Evolutionary conservation across 106 monocot genomes (phyloP), one percentile per base, ranked within the genome.

Genomic region (Iris macrosiphon): DNA sequence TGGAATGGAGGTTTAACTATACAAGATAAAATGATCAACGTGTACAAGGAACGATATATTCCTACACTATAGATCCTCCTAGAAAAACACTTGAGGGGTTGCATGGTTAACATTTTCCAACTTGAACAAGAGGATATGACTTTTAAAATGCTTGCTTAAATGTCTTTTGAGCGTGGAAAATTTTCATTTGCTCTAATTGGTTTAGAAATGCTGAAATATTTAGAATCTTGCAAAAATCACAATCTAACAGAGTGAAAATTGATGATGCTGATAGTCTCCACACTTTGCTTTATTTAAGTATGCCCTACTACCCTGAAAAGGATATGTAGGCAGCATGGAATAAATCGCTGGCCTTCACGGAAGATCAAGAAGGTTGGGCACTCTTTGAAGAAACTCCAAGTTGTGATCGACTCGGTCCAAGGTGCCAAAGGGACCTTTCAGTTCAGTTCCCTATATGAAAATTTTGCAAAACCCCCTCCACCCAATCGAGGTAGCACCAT

Each of bases 241-340:
- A 11, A 53, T 33, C 16, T 33, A 20, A 8, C 19, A 33, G 0
- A 33, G 3, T 33, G 24, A 12, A 23, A 12, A 46, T 10, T 23
- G 46, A 46, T 12, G 25, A 12, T 47, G 24, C 27, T 56, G 9
- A 17, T 56, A 9, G 10, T 55, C 34, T 21, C 24, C 53, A 20
- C 31, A 52, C 32, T 12, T 39, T 37, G 35, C 13, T 56, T 0
- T 55, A 22, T 40, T 58, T 26, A 14, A 63, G 63, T 92, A 17
- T 82, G 92, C 61, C 86, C 92, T 5, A 92, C 82, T 11, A 92
- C 92, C 19, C 65, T 86, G 27, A 92, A 92, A 69, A 75, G 92
- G 62, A 86, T 92, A 52, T 92, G 92, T 64, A 57, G 92, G 53
- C 79, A 82, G 49, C 79, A 86, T 45, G 92, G 92, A 14, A 92